A percentile compares a stretch with the other conserved stretches of the same genome.
Conservation (phyloP, 2,329 filamentous ascomycete species). For the Capronia epimyces region DNA sequence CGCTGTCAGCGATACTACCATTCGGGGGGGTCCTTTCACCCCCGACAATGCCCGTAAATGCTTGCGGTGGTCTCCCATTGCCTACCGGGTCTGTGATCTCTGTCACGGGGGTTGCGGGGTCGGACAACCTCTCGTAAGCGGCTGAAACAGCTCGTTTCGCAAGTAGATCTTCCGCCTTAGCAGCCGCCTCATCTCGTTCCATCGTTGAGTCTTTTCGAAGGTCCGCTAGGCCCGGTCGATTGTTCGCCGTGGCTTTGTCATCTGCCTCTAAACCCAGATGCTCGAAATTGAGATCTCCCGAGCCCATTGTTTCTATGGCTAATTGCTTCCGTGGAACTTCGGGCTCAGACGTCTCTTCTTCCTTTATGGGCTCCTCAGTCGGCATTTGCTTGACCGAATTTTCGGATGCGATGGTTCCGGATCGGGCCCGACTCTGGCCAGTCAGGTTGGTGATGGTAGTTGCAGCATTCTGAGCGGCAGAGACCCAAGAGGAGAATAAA, state of each 20-base stretch:
- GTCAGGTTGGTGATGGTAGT: conserved; percentile 66
- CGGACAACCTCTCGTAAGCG: conserved; percentile 49
- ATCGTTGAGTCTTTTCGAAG: conserved; percentile 37
- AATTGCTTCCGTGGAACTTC: conserved; percentile 57
- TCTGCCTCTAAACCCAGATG: conserved; percentile 66
- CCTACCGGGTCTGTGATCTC: conserved; percentile 36
- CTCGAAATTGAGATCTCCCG: conserved; percentile 81
- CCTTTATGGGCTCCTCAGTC: conserved; percentile 28
- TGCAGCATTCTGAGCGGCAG: conserved; percentile 87
- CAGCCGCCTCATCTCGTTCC: conserved; percentile 48
- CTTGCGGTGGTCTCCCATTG: conserved; percentile 27
- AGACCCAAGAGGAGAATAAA: conserved; percentile 92
- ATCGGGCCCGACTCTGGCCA: conserved; percentile 45
- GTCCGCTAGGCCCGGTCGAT: conserved; percentile 34
- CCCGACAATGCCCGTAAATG: conserved; percentile 36
- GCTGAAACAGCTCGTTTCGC: conserved; percentile 57
- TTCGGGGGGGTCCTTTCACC: conserved; percentile 60
- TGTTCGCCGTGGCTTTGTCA: conserved; percentile 29
- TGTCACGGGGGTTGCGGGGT: conserved; percentile 38
- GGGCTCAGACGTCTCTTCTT: conserved; percentile 33
- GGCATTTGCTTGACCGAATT: conserved; percentile 31
- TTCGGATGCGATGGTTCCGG: conserved; percentile 32
- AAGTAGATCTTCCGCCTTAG: conserved; percentile 55
- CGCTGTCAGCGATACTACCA: conserved; percentile 61
- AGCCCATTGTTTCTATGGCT: conserved; percentile 82